Percentiles rank a stretch among this genome's conserved stretches.
phyloP scores from a whole-genome alignment of 768 basidiomycete genomes.

The Trametes gibbosa region DNA sequence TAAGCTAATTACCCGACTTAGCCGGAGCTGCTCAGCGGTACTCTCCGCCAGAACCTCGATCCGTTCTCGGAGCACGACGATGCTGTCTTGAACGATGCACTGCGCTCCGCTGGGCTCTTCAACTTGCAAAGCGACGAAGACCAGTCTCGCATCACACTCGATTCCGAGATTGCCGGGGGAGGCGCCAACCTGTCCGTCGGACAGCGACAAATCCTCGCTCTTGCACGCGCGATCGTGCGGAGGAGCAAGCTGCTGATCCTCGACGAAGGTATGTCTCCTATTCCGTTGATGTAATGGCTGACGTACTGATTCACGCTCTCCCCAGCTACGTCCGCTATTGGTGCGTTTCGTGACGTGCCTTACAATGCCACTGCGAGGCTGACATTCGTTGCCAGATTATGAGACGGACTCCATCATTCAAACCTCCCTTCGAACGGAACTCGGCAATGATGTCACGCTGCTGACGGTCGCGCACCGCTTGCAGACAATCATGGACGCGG shows the following conservation, averaged over 20 bases:
- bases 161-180: slow-evolving; percentile 28
- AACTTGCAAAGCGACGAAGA: slow-evolving; percentile 26
- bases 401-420: slow-evolving; percentile 56
- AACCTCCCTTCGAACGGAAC: slow-evolving; percentile 45
- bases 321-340: slow-evolving; percentile 30
- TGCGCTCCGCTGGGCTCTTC: slow-evolving; percentile 40
- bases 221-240: slow-evolving; percentile 44
- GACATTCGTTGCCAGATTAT: slow-evolving; percentile 36
- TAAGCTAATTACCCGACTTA: background rate
- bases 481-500: slow-evolving; percentile 55
- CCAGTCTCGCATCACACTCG: slow-evolving; percentile 30
- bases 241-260: slow-evolving; percentile 44
- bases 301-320: no score
- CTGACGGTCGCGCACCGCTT: slow-evolving; percentile 57
- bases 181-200: slow-evolving; percentile 37
- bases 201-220: slow-evolving; percentile 43
- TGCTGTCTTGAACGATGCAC: slow-evolving; percentile 36
- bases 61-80: slow-evolving; percentile 50
- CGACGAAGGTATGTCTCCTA: slow-evolving; percentile 37
- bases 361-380: background rate
- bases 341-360: background rate
- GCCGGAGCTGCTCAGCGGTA: slow-evolving; percentile 42
- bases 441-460: slow-evolving; percentile 42
- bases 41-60: slow-evolving; percentile 48
- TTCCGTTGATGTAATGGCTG: background rate